These are phyloP conservation scores for Afroboletus lepidellus DNA, from an alignment of 1,284 basidiomycete genomes.

Conservation along the genomic window DNA sequence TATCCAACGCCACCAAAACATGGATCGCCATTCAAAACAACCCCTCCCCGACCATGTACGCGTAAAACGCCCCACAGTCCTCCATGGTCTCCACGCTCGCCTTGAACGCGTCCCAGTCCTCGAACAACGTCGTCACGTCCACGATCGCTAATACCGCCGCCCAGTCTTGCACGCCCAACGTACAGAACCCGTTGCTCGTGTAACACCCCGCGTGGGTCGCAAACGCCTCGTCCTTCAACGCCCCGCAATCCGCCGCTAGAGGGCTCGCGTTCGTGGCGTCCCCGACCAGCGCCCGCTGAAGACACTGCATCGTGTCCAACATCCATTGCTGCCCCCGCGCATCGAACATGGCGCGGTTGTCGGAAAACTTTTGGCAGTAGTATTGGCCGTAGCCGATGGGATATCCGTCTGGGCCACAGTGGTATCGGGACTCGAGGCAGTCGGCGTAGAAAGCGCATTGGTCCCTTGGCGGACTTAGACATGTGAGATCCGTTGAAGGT, in stretches of 20 bases:
- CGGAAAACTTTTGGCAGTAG: slow-evolving; percentile 40
- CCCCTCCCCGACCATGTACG: slow-evolving; percentile 18
- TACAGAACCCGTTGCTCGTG: slow-evolving; percentile 39
- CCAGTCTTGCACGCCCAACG: slow-evolving; percentile 37
- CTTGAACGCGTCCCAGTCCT: slow-evolving; percentile 25
- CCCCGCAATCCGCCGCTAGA: slow-evolving; percentile 29
- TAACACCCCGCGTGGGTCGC: slow-evolving; percentile 44
- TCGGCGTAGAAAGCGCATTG: slow-evolving; percentile 44
- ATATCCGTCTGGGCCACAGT: slow-evolving; percentile 43
- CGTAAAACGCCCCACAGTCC: slow-evolving; percentile 16
- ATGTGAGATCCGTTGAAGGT: slow-evolving; percentile 26
- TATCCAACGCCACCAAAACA: slow-evolving; percentile 1
- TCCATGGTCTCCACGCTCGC: slow-evolving; percentile 6
- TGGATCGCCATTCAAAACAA: no score
- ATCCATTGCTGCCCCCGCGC: slow-evolving; percentile 42
- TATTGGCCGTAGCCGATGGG: slow-evolving; percentile 42
- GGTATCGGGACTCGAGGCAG: slow-evolving; percentile 44
- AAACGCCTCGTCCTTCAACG: slow-evolving; percentile 39
- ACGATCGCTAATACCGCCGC: slow-evolving; percentile 39
- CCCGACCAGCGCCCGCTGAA: slow-evolving; percentile 41
- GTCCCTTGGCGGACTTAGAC: slow-evolving; percentile 37
- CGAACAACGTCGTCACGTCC: slow-evolving; percentile 22
- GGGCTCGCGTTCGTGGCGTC: slow-evolving; percentile 30
- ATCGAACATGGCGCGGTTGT: slow-evolving; percentile 29
- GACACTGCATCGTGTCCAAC: slow-evolving; percentile 45